Base-by-base conservation (phyloP, 768 basidiomycete genomes). In the Cystofilobasidium bisporidii region DNA sequence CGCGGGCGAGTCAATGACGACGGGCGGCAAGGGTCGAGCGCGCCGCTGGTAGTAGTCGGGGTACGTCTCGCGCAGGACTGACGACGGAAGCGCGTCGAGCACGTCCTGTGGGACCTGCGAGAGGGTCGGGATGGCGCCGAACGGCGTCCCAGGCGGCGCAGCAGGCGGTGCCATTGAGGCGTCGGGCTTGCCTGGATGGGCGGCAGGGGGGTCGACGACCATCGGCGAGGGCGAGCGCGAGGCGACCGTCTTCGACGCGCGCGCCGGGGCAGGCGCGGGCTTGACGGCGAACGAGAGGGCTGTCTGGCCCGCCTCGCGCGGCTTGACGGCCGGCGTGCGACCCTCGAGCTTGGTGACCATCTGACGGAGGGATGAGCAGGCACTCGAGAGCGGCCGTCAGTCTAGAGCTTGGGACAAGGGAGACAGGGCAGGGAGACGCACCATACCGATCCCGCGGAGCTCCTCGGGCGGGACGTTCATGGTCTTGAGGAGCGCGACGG, bases 401-500 rank as follows among this genome's bases (percentile, higher is more conserved):
- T 20, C 6, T 22, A 36, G 47, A 26, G 6, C 2, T 45, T 24
- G 36, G 24, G 8, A 26, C 3, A n/a, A 22, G 38, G 32, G 2
- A 33, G 47, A 18, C 1, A 17, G 11, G 32, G 14, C 17, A 15
- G 6, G 28, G 20, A 8, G 38, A 63, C 67, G 38, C 36, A 68
- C 67, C 38, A 68, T 47, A 6, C 61, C 67, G 28, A 68, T 55
- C 2, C 67, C 67, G 33, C 67, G 22, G 22, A 68, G 41, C 47
- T 68, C 67, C 15, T 17, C 26, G 3, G 67, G 48, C 8, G 61
- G 43, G 10, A n/a, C 33, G 18, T 33, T n/a, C 32, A 56, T 40
- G 17, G 41, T 22, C 30, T 53, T 43, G 28, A 68, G 56, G 4
- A 63, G 30, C 69, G 83, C 82, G 84, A 87, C 88, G 9, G 89